Conservation (phyloP, 331 rosid genomes). For the Ulmus americana region DNA sequence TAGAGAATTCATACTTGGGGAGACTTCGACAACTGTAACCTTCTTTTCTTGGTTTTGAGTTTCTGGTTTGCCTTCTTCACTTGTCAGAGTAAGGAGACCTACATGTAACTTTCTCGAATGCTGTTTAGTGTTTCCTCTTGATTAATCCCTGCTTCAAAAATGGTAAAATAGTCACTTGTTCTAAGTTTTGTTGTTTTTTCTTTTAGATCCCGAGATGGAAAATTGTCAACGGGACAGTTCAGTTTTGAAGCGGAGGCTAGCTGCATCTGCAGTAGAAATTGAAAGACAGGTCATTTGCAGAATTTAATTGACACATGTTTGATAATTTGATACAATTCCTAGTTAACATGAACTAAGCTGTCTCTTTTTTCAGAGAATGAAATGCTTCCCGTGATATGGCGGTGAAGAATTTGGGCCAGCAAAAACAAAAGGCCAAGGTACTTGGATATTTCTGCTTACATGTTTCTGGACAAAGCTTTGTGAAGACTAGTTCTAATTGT, state of each 20-base stretch:
- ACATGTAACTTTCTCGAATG: too few species aligned
- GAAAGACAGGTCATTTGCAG: constrained; percentile 63
- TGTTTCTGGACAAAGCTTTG: background rate
- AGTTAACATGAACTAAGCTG: constrained; percentile 6
- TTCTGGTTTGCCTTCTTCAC: too few species aligned
- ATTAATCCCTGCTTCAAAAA: too few species aligned
- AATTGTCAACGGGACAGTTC: constrained; percentile 64
- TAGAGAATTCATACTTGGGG: too few species aligned
- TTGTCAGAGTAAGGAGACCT: too few species aligned
- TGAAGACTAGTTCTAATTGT: background rate
- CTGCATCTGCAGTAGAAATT: constrained; percentile 69
- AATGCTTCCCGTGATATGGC: constrained; percentile 72
- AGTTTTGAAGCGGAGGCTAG: constrained; percentile 52
- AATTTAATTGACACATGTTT: constrained; percentile 1
- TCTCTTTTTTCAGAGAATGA: constrained; percentile 68
- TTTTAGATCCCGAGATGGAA: constrained; percentile 66
- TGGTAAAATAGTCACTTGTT: too few species aligned
- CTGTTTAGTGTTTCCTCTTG: too few species aligned
- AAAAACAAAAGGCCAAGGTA: background rate
- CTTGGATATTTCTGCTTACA: background rate
- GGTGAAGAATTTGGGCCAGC: constrained; percentile 7
- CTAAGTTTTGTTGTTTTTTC: constrained; percentile 7
- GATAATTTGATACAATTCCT: background rate
- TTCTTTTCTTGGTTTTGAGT: too few species aligned
- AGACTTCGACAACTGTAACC: too few species aligned